Evolutionary conservation across 495 filamentous ascomycete species (phyloP), one percentile per base, ranked within the genome.

Genomic region (Neurospora sp.): DNA sequence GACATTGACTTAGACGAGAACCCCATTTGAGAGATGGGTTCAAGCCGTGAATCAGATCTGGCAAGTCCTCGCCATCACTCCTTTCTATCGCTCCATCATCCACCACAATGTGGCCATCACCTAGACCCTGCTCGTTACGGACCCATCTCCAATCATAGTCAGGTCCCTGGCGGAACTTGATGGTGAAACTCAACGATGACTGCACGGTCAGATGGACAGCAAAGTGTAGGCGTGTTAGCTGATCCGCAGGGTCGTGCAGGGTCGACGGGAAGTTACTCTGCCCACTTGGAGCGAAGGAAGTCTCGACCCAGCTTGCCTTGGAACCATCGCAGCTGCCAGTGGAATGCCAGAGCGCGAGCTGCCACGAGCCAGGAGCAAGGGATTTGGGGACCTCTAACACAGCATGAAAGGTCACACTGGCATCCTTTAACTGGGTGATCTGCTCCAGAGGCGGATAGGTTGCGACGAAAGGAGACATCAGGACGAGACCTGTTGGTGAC

Each of bases 291-390:
- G 76, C 61, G 22, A 91, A 79, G 18, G 71, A 53, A 27, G 79
- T 79, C 74, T 87, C 86, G 46, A 75, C 71, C 89, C 89, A 91
- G 40, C 85, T 72, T 14, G 53, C 53, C 53, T 66, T 66, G 27
- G 39, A 37, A 5, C 20, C 61, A 18, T 70, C 75, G 6, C 76
- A 73, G 20, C 79, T 80, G 20, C 75, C 74, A 69, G 88, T 85
- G 37, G 92, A 91, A 76, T 94, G 88, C 93, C 93, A 97, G 1
- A 97, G 82, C 40, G 90, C 85, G 7, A 91, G 86, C 77, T 96
- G 87, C 91, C 92, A 96, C 46, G 81, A 73, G 74, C 90, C 86
- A 8, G 87, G 77, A 1, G 84, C 84, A 40, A 88, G 84, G 69
- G 81, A 83, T 41, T 78, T 84, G 61, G 87, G 89, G 31, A 89